A percentile compares a stretch with the other conserved stretches of the same genome.
Conservation (phyloP, 2,329 filamentous ascomycete species). For the Myriosclerotinia curreyana region DNA sequence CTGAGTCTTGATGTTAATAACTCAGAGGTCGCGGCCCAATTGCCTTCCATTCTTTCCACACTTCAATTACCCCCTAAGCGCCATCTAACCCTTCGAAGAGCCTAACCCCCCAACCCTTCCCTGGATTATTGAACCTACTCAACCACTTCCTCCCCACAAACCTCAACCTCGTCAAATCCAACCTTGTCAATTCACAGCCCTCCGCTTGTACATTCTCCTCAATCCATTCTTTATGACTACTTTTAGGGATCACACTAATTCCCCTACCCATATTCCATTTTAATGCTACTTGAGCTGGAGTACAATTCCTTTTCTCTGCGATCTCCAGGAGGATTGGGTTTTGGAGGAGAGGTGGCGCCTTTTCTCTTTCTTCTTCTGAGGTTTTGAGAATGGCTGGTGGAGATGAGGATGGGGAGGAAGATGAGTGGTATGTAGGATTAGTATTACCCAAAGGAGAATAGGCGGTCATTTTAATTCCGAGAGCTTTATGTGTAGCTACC, state of each 20-base stretch:
- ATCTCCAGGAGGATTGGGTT: slow-evolving; percentile 1
- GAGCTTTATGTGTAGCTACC: slow-evolving; percentile 30
- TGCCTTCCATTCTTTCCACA: background rate
- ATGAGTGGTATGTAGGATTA: slow-evolving; percentile 42
- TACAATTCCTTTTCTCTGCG: background rate
- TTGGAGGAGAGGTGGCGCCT: slow-evolving; percentile 1
- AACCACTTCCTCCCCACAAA: slow-evolving; percentile 37
- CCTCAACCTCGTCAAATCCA: slow-evolving; percentile 42
- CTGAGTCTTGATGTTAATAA: no score
- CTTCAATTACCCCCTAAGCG: background rate
- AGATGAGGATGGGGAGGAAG: background rate
- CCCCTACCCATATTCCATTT: slow-evolving; percentile 49
- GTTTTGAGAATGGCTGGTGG: no score
- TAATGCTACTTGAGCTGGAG: slow-evolving; percentile 47
- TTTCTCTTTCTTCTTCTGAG: background rate
- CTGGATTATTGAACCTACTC: slow-evolving; percentile 36
- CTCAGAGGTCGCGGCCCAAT: no score
- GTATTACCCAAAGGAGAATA: slow-evolving; percentile 44
- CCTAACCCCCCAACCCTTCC: slow-evolving; percentile 40
- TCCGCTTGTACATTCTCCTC: slow-evolving; percentile 49
- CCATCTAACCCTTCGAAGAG: slow-evolving; percentile 26
- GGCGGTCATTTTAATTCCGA: slow-evolving; percentile 40
- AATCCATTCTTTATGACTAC: slow-evolving; percentile 44
- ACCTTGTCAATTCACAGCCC: slow-evolving; percentile 43
- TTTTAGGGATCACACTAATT: slow-evolving; percentile 52